Evolutionary conservation across 2,329 filamentous ascomycete species (phyloP).

Genomic region (Sarocladium kiliense): DNA sequence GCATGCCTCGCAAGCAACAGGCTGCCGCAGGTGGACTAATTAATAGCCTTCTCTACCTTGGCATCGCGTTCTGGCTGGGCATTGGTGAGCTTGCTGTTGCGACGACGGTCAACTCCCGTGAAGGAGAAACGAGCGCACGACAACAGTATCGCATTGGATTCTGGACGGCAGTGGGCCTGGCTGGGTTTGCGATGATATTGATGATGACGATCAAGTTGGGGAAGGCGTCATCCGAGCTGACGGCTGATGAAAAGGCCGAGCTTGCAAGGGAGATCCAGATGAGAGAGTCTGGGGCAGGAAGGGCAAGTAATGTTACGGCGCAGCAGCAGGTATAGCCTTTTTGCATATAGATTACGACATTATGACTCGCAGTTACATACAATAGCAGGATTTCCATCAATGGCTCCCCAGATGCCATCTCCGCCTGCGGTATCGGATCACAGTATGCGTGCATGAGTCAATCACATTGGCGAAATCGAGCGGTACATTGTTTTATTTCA

Average conservation of each 20-base stretch:
- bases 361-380: neutral
- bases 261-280: constrained; percentile 13
- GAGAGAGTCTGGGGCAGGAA: neutral
- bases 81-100: constrained; percentile 62
- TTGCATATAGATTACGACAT: constrained; percentile 1
- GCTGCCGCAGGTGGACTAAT: constrained; percentile 68
- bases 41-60: constrained; percentile 65
- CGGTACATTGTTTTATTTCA: no score
- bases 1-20: constrained; percentile 60
- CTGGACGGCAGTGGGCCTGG: constrained; percentile 58
- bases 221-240: constrained; percentile 50
- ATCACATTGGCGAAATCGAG: no score
- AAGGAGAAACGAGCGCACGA: constrained; percentile 29
- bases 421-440: no score
- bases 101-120: constrained; percentile 28
- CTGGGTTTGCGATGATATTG: constrained; percentile 44
- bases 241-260: constrained; percentile 48
- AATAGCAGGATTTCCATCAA: neutral
- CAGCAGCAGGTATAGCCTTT: neutral
- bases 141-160: constrained; percentile 61
- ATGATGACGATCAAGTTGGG: constrained; percentile 52
- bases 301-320: neutral
- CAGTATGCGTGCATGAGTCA: no score
- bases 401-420: no score
- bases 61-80: constrained; percentile 66